Percentiles rank a stretch among this genome's conserved stretches.
Evolutionary conservation across 2,329 filamentous ascomycete species (phyloP).

Genomic region (Phaeomoniella chlamydospora): DNA sequence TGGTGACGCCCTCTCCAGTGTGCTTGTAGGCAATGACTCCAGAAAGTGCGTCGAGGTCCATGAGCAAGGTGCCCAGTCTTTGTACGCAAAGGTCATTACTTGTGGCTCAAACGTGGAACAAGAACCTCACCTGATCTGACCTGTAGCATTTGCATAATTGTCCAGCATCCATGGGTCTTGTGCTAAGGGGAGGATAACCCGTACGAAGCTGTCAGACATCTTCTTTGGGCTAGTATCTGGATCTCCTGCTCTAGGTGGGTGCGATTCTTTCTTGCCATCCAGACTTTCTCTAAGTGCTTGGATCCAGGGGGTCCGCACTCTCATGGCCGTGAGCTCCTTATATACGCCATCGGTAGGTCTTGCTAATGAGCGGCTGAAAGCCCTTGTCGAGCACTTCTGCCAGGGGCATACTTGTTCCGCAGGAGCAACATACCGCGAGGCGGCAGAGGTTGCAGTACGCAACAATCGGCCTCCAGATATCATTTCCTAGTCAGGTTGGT

Average conservation of each 20-base stretch:
- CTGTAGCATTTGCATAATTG: constrained; percentile 62
- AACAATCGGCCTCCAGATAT: neutral
- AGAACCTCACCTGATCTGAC: constrained; percentile 46
- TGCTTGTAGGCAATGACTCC: constrained; percentile 65
- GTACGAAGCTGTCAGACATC: constrained; percentile 59
- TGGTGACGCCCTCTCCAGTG: constrained; percentile 48
- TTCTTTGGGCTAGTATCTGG: constrained; percentile 49
- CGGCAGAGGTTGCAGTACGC: neutral
- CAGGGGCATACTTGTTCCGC: neutral
- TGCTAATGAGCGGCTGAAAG: constrained; percentile 3
- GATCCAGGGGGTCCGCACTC: constrained; percentile 54
- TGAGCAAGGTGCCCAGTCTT: constrained; percentile 57
- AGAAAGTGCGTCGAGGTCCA: constrained; percentile 67
- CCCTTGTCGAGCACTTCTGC: neutral
- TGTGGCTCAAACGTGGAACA: constrained; percentile 2
- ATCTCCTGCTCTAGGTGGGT: constrained; percentile 19
- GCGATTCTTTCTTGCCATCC: constrained; percentile 15
- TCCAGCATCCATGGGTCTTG: constrained; percentile 66
- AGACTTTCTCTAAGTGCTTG: constrained; percentile 45
- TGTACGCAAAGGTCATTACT: constrained; percentile 8
- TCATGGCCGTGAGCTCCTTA: constrained; percentile 40
- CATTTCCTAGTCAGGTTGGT: too few relatives aligned
- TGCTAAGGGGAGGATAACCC: constrained; percentile 43
- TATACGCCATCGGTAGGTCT: constrained; percentile 43
- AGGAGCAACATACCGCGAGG: neutral